Evolutionary conservation across 768 basidiomycete genomes (phyloP).

Genomic region (Panus rudis): DNA sequence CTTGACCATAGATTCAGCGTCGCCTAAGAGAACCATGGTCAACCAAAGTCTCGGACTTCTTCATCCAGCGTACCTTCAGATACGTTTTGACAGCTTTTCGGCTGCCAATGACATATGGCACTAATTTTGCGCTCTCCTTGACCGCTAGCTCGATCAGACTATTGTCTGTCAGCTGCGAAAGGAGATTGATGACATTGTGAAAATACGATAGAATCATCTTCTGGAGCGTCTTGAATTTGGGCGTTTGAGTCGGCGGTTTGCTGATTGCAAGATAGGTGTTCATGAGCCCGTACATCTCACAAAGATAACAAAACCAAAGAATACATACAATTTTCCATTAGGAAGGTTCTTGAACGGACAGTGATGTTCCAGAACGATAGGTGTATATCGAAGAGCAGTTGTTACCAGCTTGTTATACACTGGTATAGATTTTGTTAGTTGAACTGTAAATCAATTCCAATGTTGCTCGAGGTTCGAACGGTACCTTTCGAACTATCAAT

Average conservation of each 20-base stretch:
- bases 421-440: constrained; percentile 23
- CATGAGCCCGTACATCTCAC: no score
- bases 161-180: constrained; percentile 67
- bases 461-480: no score
- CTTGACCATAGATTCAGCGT: constrained; percentile 82
- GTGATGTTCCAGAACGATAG: constrained; percentile 81
- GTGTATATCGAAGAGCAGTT: constrained; percentile 85
- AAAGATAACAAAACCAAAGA: no score
- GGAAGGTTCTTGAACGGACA: constrained; percentile 77
- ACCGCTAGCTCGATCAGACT: constrained; percentile 65
- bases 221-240: constrained; percentile 77
- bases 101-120: constrained; percentile 82
- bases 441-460: no score
- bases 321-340: constrained; percentile 79
- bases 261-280: constrained; percentile 31
- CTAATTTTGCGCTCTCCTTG: constrained; percentile 77
- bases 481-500: constrained; percentile 77
- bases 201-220: constrained; percentile 88
- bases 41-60: not conserved
- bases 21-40: constrained; percentile 37
- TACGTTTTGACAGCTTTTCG: constrained; percentile 82
- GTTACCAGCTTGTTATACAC: constrained; percentile 93
- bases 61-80: constrained; percentile 56
- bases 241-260: constrained; percentile 77
- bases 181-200: constrained; percentile 73